These are phyloP conservation scores for Raddia distichophylla DNA, from an alignment of 176 grass and related monocot species.

Conservation along the genomic window DNA sequence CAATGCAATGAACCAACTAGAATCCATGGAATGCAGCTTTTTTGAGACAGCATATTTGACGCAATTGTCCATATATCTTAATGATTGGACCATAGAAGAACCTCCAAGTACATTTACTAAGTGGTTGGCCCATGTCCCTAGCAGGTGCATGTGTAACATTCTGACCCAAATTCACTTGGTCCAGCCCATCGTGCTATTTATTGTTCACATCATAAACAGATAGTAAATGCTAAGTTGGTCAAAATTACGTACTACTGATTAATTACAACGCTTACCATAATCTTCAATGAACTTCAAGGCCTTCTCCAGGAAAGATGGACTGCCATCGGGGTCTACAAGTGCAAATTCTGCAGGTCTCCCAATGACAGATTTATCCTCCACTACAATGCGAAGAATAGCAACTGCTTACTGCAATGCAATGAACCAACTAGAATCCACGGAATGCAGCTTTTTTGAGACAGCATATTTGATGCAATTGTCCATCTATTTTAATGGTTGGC, in stretches of 20 bases:
- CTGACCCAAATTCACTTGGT: too few relatives aligned
- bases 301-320: slow-evolving; percentile 93
- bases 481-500: slow-evolving; percentile 26
- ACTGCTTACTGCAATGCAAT: slow-evolving; percentile 35
- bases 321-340: slow-evolving; percentile 81
- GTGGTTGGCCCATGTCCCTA: slow-evolving; percentile 21
- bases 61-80: slow-evolving; percentile 10
- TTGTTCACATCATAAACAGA: slow-evolving; percentile 11
- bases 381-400: slow-evolving; percentile 51
- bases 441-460: slow-evolving; percentile 24
- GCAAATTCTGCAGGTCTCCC: slow-evolving; percentile 72
- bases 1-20: slow-evolving; percentile 29
- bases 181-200: neutral
- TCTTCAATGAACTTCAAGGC: slow-evolving; percentile 94
- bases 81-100: slow-evolving; percentile 18
- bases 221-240: neutral
- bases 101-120: slow-evolving; percentile 23
- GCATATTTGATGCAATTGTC: neutral
- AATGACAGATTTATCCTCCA: slow-evolving; percentile 68
- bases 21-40: slow-evolving; percentile 26
- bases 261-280: slow-evolving; percentile 58
- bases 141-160: neutral
- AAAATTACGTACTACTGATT: slow-evolving; percentile 21
- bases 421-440: slow-evolving; percentile 7
- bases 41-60: neutral